phyloP scores from a whole-genome alignment of 2,329 filamentous ascomycete genomes.

The Clarireedia monteithiana region DNA sequence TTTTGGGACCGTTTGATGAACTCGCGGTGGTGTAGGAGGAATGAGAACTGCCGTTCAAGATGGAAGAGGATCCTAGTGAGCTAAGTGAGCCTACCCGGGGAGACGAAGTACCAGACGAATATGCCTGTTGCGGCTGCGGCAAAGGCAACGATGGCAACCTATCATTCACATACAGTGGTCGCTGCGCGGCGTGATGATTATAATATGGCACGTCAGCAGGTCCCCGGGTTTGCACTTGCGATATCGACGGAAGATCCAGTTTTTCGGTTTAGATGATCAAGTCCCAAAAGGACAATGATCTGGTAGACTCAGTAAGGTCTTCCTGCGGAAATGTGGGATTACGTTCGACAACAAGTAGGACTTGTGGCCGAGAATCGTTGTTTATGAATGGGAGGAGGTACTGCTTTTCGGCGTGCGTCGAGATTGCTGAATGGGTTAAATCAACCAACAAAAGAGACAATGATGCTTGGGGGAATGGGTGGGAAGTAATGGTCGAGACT shows the following conservation, averaged over 20 bases:
- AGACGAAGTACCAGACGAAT: constrained; percentile 64
- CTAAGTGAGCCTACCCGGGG: constrained; percentile 64
- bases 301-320: constrained; percentile 21
- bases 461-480: constrained; percentile 14
- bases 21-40: constrained; percentile 45
- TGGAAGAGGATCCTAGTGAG: constrained; percentile 52
- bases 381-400: background rate
- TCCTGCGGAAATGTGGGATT: constrained; percentile 7
- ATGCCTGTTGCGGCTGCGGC: constrained; percentile 53
- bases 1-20: constrained; percentile 60
- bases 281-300: constrained; percentile 26
- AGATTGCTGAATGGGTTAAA: constrained; percentile 6
- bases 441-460: constrained; percentile 2
- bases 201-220: constrained; percentile 63
- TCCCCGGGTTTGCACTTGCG: constrained; percentile 75
- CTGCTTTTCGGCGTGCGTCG: background rate
- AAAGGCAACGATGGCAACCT: constrained; percentile 65
- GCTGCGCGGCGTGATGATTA: constrained; percentile 57
- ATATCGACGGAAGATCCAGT: constrained; percentile 88
- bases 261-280: constrained; percentile 59
- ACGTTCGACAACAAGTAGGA: constrained; percentile 7
- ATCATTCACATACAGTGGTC: constrained; percentile 61
- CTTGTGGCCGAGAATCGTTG: constrained; percentile 4
- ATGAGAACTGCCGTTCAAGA: constrained; percentile 44
- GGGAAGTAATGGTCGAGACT: constrained; percentile 3